phyloP scores from a whole-genome alignment of 2,329 filamentous ascomycete genomes.

The Beauveria scarabaeidicola region DNA sequence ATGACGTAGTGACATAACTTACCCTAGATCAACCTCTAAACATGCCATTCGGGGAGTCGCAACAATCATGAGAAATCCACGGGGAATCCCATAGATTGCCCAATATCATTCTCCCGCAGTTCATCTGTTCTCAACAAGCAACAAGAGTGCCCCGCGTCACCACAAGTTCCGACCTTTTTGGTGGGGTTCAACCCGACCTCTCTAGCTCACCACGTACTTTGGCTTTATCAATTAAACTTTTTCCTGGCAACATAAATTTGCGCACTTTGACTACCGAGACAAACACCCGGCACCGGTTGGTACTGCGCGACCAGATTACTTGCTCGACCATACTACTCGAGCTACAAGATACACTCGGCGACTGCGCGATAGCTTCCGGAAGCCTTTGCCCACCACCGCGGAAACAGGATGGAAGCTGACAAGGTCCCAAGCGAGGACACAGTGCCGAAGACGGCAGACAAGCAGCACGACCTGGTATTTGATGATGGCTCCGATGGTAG shows the following conservation, averaged over 20 bases:
- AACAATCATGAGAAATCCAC: not conserved
- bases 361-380: not conserved
- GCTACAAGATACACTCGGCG: not conserved
- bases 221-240: not conserved
- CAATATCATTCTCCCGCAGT: not conserved
- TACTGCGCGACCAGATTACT: not conserved
- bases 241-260: not conserved
- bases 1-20: not conserved
- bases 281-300: not conserved
- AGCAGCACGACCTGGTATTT: slow-evolving; percentile 16
- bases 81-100: not conserved
- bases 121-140: not conserved
- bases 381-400: not conserved
- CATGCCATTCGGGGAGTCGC: too few species aligned
- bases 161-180: not conserved
- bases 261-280: not conserved
- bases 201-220: not conserved
- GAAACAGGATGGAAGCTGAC: slow-evolving; percentile 2
- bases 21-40: not conserved
- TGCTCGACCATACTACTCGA: not conserved
- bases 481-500: slow-evolving; percentile 36
- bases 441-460: not conserved
- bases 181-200: slow-evolving; percentile 5
- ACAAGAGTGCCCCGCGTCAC: not conserved
- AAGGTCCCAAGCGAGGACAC: not conserved